Base-by-base conservation (phyloP, 1,284 basidiomycete species). In the Pyrrhoderma noxium region DNA sequence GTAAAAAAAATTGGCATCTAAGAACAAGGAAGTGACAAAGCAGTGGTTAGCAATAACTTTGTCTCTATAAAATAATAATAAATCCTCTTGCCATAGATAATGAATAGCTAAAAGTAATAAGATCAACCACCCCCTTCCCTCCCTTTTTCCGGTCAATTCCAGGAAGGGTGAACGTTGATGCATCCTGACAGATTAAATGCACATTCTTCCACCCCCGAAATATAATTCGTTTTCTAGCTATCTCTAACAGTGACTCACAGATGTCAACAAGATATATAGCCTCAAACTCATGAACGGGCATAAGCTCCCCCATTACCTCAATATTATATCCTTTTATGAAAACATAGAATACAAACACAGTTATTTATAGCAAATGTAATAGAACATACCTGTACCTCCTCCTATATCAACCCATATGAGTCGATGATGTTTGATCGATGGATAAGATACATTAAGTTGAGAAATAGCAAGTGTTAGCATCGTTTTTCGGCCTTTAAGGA, bases 321-420 rank as follows among this genome's bases (percentile, higher is more conserved):
- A 91, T 84, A 65, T 90, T 91, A 73, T 85, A 83, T 9, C 86
- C 82, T 75, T n/a, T n/a, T n/a, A n/a, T n/a, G n/a, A n/a, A n/a
- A n/a, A n/a, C n/a, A n/a, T n/a, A n/a, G n/a, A n/a, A n/a, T n/a
- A n/a, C n/a, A n/a, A n/a, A n/a, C n/a, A n/a, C n/a, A n/a, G n/a
- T n/a, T n/a, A n/a, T n/a, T n/a, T n/a, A n/a, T n/a, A n/a, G n/a
- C n/a, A n/a, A n/a, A n/a, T n/a, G 34, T 2, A 14, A n/a, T 14
- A n/a, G n/a, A n/a, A 53, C 61, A 52, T 48, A 75, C 82, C 85
- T 9, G 88, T 90, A 34, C 88, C 89, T 22, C 88, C 89, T n/a
- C 88, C 89, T 51, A 91, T 81, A 64, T 90, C 89, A 27, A 90
- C 75, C 89, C 89, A 91, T 27, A 91, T 75, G 8, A 86, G 70